Conservation (phyloP, 2,329 filamentous ascomycete genomes). For the Davidsoniella neocaledoniae region DNA sequence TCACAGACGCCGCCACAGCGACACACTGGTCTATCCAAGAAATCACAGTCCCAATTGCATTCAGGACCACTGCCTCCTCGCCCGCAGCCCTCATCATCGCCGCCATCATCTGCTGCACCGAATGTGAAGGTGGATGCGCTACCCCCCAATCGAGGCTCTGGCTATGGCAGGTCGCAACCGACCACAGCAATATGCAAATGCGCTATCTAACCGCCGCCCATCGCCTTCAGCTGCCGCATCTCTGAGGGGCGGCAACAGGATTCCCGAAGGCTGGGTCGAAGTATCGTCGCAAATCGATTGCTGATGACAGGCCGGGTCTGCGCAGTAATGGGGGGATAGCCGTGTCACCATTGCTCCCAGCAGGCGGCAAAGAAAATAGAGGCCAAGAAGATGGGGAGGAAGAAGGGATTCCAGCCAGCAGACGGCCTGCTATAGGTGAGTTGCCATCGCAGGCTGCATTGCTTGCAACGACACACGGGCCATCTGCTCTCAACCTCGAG, state of each 20-base stretch:
- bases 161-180: slow-evolving; percentile 2
- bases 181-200: not conserved
- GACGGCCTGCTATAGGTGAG: not conserved
- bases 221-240: not conserved
- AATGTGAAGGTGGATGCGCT: not conserved
- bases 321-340: not conserved
- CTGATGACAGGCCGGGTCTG: slow-evolving; percentile 7
- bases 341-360: not conserved
- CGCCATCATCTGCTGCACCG: not conserved
- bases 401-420: not conserved
- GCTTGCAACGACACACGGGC: too few species aligned
- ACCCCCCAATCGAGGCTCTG: not conserved
- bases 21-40: too few species aligned
- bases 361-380: not conserved
- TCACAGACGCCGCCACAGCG: too few species aligned
- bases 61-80: not conserved
- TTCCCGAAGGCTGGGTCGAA: slow-evolving; percentile 10
- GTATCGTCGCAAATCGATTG: slow-evolving; percentile 11
- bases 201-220: slow-evolving; percentile 1
- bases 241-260: not conserved
- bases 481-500: too few species aligned
- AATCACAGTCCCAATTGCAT: too few species aligned
- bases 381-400: not conserved
- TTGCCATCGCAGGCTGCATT: not conserved
- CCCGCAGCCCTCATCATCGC: not conserved